phyloP scores from a whole-genome alignment of 192 early-diverging fungal species.

The Gaertneriomyces semiglobifer region DNA sequence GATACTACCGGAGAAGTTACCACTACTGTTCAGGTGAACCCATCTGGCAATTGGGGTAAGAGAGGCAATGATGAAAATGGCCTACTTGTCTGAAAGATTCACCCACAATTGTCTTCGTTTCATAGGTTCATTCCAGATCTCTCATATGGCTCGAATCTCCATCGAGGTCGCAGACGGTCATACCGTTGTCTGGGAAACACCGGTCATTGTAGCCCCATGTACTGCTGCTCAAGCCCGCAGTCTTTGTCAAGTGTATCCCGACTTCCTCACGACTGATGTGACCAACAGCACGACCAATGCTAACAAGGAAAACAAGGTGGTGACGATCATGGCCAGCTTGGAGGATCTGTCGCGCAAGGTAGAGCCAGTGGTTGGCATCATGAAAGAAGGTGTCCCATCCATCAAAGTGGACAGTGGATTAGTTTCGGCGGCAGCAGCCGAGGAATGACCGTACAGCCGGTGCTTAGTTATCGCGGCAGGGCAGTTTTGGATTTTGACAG shows the following conservation, averaged over 20 bases:
- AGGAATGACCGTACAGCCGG: no score
- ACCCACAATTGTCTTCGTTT: neutral
- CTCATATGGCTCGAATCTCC: slow-evolving; percentile 20
- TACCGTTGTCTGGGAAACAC: slow-evolving; percentile 29
- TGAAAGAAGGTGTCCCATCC: no score
- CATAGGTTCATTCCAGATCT: slow-evolving; percentile 22
- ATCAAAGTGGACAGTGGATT: no score
- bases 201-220: slow-evolving; percentile 14
- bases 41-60: slow-evolving; percentile 27
- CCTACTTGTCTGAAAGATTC: neutral
- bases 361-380: no score
- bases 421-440: no score
- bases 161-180: slow-evolving; percentile 30
- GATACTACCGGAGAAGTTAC: slow-evolving; percentile 7
- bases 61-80: neutral
- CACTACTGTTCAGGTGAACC: slow-evolving; percentile 24
- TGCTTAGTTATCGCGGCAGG: no score
- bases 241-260: slow-evolving; percentile 11
- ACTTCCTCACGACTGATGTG: neutral
- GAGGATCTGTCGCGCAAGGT: no score
- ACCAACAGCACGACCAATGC: neutral
- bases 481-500: no score
- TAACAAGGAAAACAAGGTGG: no score
- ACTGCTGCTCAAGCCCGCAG: slow-evolving; percentile 10
- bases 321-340: no score